A percentile compares a stretch with the other conserved stretches of the same genome.
Conservation (phyloP, 2,329 filamentous ascomycete species). For the Fusarium albidum region DNA sequence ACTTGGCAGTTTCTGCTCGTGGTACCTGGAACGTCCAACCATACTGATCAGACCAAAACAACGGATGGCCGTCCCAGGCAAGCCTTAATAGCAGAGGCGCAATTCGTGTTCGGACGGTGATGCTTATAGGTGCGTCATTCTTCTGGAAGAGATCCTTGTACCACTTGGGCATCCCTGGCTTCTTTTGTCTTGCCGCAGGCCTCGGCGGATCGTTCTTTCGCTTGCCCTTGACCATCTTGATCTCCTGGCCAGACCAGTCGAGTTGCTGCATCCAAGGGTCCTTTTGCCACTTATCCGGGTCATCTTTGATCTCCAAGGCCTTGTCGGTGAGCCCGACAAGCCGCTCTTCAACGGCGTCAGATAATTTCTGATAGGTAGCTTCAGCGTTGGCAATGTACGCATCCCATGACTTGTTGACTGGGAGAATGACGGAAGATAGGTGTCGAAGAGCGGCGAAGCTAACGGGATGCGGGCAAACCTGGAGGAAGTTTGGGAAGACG, state of each 20-base stretch:
- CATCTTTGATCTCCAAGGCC: constrained; percentile 76
- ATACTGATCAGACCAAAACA: constrained; percentile 92
- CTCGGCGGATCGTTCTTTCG: constrained; percentile 83
- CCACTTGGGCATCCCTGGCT: constrained; percentile 94
- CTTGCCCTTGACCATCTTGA: constrained; percentile 91
- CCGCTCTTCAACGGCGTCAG: constrained; percentile 79
- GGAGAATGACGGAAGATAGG: constrained; percentile 91
- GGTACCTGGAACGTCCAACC: constrained; percentile 93
- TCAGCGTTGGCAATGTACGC: constrained; percentile 86
- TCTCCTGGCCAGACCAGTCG: constrained; percentile 93
- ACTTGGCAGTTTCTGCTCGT: constrained; percentile 66
- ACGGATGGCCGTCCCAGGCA: constrained; percentile 86
- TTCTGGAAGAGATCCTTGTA: constrained; percentile 89
- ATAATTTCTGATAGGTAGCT: constrained; percentile 79
- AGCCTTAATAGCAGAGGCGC: constrained; percentile 85
- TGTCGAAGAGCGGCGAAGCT: constrained; percentile 95
- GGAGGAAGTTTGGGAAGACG: constrained; percentile 88
- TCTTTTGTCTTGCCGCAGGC: constrained; percentile 85
- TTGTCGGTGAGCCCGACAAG: constrained; percentile 77
- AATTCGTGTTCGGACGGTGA: constrained; percentile 88
- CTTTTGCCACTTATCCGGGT: constrained; percentile 72
- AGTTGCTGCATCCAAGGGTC: constrained; percentile 95
- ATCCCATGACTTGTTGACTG: constrained; percentile 88
- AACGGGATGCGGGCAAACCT: constrained; percentile 94
- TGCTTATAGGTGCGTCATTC: constrained; percentile 71